These are phyloP conservation scores for Phialophora chinensis DNA, from an alignment of 2,329 filamentous ascomycete genomes.

Conservation along the genomic window DNA sequence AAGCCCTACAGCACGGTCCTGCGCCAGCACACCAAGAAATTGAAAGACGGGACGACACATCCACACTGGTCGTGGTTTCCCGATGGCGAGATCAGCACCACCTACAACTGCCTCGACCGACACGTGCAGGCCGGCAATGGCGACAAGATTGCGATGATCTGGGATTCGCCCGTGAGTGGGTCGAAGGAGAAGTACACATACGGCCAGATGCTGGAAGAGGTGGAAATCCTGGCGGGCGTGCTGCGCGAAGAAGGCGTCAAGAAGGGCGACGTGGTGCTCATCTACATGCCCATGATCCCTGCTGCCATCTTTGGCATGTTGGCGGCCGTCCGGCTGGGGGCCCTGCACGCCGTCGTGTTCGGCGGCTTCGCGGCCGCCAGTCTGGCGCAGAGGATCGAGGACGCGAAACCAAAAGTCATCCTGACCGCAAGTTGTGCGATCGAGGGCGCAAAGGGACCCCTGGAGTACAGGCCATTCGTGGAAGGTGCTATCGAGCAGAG, in stretches of 20 bases:
- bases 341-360: conserved; percentile 90
- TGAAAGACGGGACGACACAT: conserved; percentile 68
- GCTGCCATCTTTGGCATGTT: conserved; percentile 85
- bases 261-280: conserved; percentile 83
- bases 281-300: conserved; percentile 98
- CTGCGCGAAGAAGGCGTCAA: conserved; percentile 80
- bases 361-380: conserved; percentile 85
- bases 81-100: conserved; percentile 85
- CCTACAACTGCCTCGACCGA: conserved; percentile 88
- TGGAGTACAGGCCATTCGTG: conserved; percentile 78
- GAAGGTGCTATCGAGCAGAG: conserved; percentile 73
- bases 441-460: conserved; percentile 79
- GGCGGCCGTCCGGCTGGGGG: conserved; percentile 79
- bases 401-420: conserved; percentile 74
- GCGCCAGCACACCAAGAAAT: conserved; percentile 64
- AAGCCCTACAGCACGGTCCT: conserved; percentile 71
- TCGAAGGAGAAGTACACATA: conserved; percentile 78
- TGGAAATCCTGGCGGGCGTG: conserved; percentile 81
- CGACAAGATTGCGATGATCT: conserved; percentile 75
- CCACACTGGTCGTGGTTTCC: conserved; percentile 90
- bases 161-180: conserved; percentile 83
- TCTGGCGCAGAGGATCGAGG: conserved; percentile 86
- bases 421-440: conserved; percentile 93
- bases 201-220: conserved; percentile 73
- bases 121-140: conserved; percentile 84